phyloP scores from a whole-genome alignment of 192 early-diverging fungal species.

The Phycomyces nitens region DNA sequence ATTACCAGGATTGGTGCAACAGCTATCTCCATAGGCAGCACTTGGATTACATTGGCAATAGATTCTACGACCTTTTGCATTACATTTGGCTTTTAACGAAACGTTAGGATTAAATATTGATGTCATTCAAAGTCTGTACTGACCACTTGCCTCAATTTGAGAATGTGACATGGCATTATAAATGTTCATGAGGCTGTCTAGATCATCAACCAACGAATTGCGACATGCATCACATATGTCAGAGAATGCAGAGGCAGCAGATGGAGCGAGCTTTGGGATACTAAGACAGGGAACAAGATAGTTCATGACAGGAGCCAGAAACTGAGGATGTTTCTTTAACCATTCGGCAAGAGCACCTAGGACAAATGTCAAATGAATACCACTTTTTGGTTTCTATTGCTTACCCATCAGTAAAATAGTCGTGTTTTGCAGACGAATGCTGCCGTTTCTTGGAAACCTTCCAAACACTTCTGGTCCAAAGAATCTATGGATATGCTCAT shows the following conservation, averaged over 20 bases:
- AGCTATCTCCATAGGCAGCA: conserved; percentile 34
- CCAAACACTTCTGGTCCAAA: conserved; percentile 57
- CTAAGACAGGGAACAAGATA: conserved; percentile 61
- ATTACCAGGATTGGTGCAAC: conserved; percentile 39
- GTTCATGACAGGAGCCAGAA: conserved; percentile 53
- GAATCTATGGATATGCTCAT: conserved; percentile 52
- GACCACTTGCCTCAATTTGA: conserved; percentile 11
- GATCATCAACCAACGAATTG: conserved; percentile 52
- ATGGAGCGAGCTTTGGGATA: conserved; percentile 49
- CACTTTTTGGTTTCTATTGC: background rate
- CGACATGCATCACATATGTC: conserved; percentile 71
- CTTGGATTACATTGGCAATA: conserved; percentile 43
- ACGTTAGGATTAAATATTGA: background rate
- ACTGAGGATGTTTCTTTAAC: conserved; percentile 59
- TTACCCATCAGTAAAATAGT: conserved; percentile 45
- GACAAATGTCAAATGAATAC: background rate
- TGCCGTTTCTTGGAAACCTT: conserved; percentile 38
- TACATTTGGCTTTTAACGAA: conserved; percentile 17
- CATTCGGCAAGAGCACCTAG: conserved; percentile 67
- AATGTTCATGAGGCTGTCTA: conserved; percentile 56
- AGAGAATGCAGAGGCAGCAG: conserved; percentile 64
- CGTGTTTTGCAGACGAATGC: conserved; percentile 42
- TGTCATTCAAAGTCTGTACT: background rate
- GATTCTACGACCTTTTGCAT: conserved; percentile 47
- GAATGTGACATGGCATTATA: conserved; percentile 52